Conservation (phyloP, 1,139 yeast genomes). For the Candida sojae region DNA sequence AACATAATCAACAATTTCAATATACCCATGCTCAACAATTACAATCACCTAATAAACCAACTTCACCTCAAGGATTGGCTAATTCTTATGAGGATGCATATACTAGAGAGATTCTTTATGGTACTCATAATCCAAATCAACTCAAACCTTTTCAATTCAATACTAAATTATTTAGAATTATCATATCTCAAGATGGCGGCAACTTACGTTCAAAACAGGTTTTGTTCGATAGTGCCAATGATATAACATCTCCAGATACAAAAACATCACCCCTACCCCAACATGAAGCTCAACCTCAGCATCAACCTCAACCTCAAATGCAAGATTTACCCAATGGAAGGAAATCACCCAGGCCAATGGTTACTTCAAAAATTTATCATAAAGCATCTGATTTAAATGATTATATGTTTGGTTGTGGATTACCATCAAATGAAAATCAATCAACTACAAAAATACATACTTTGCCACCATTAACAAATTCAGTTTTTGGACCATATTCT, state of each 20-base stretch:
- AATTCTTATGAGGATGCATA: conserved; percentile 43
- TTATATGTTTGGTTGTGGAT: conserved; percentile 59
- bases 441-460: conserved; percentile 49
- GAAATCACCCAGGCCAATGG: conserved; percentile 10
- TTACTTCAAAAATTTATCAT: conserved; percentile 36
- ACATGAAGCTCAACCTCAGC: conserved; percentile 5
- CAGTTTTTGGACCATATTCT: conserved; percentile 27
- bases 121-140: conserved; percentile 34
- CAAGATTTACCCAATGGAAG: conserved; percentile 8
- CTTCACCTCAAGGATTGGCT: conserved; percentile 13
- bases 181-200: conserved; percentile 57
- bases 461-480: conserved; percentile 42
- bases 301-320: conserved; percentile 3
- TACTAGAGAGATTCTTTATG: conserved; percentile 45
- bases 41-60: conserved; percentile 8
- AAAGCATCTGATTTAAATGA: conserved; percentile 47
- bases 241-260: conserved; percentile 10
- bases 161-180: conserved; percentile 39
- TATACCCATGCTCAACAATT: conserved; percentile 18
- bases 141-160: conserved; percentile 34
- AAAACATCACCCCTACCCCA: no score
- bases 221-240: conserved; percentile 46
- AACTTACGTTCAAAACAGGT: conserved; percentile 49
- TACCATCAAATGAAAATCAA: conserved; percentile 51
- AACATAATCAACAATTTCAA: conserved; percentile 4